phyloP scores from a whole-genome alignment of 208 protist genomes.

The Trichomonas gallinae region DNA sequence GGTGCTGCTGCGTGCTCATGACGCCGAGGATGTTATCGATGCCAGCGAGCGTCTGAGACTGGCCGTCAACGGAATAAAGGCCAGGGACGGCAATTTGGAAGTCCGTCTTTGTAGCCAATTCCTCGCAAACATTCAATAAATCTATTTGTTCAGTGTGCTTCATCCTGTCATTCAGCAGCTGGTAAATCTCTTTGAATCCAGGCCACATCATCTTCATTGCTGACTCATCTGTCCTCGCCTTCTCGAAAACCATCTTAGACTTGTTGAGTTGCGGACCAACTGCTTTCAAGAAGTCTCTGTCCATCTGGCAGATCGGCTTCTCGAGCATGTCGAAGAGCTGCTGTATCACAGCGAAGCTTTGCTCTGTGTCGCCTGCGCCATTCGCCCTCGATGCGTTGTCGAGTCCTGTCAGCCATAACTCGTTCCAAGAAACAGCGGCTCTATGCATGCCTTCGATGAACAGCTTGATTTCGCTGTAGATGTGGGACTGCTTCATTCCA shows the following conservation, averaged over 20 bases:
- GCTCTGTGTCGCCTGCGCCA: background rate
- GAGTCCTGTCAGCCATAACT: background rate
- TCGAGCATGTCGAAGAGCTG: background rate
- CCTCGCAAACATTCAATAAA: background rate
- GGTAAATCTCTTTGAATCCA: background rate
- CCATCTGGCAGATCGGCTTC: background rate
- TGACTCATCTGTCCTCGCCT: background rate
- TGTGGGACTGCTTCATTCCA: background rate
- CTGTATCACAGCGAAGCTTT: background rate
- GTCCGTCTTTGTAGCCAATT: background rate
- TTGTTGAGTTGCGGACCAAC: background rate
- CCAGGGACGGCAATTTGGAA: background rate
- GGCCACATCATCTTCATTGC: background rate
- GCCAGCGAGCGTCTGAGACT: background rate
- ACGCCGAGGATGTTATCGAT: background rate
- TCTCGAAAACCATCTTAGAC: background rate
- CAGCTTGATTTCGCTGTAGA: background rate
- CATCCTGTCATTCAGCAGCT: background rate
- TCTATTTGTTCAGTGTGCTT: background rate
- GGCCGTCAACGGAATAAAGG: background rate
- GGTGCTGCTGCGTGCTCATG: constrained; percentile 8
- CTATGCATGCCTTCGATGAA: constrained; percentile 6
- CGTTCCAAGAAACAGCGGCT: background rate
- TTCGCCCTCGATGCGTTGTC: background rate
- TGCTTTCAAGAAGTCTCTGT: background rate